Conservation (phyloP, 2,329 filamentous ascomycete genomes). For the Fusarium chaquense region DNA sequence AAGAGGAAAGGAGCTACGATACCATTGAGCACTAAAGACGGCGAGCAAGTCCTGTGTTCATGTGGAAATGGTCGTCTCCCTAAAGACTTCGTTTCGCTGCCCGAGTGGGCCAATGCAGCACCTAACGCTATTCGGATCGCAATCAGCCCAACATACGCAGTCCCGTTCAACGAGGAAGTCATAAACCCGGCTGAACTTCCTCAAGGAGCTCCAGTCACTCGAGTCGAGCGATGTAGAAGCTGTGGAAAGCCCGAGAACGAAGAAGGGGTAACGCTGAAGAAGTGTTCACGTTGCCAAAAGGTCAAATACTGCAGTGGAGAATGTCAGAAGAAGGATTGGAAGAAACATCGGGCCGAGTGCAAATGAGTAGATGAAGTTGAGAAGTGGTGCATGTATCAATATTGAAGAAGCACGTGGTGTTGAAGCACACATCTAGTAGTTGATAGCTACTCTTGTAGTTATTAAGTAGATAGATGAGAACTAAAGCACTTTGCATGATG, state of each 20-base stretch:
- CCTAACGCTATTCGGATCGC: conserved; percentile 65
- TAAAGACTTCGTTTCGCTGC: conserved; percentile 54
- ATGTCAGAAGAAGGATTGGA: conserved; percentile 69
- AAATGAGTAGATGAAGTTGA: conserved; percentile 27
- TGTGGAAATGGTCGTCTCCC: conserved; percentile 61
- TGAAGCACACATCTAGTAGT: neutral
- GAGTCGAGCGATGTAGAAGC: conserved; percentile 50
- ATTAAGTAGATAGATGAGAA: neutral
- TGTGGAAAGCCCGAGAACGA: conserved; percentile 53
- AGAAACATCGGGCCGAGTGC: conserved; percentile 61
- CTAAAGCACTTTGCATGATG: neutral
- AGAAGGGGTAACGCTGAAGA: conserved; percentile 54
- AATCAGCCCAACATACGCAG: conserved; percentile 67
- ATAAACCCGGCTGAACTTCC: conserved; percentile 47
- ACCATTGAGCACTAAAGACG: conserved; percentile 55
- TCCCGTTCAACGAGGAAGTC: conserved; percentile 58
- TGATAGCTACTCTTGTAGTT: neutral
- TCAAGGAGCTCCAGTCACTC: neutral
- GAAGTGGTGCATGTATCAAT: neutral
- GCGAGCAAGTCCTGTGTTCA: conserved; percentile 57
- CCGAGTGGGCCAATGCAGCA: conserved; percentile 58
- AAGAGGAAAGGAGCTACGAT: conserved; percentile 49
- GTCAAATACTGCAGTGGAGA: conserved; percentile 63
- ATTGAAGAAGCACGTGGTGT: neutral
- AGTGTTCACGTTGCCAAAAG: conserved; percentile 59